phyloP scores from a whole-genome alignment of 176 grass and related monocot genomes.

The Cenchrus americanus region DNA sequence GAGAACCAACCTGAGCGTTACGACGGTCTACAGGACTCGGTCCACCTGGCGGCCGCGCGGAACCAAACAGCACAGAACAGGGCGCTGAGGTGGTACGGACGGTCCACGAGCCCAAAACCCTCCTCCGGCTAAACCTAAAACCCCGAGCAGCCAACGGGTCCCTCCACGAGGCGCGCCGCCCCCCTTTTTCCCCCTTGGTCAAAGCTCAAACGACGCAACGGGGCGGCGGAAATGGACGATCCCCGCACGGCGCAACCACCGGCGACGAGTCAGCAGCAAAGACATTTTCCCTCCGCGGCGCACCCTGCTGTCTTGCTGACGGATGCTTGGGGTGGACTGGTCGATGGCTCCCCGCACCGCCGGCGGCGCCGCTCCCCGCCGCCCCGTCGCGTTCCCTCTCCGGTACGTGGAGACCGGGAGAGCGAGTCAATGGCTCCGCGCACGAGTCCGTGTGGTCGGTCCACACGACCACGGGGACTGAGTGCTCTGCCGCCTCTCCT shows the following conservation, averaged over 20 bases:
- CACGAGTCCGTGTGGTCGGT: not conserved
- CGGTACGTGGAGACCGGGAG: too few relatives aligned
- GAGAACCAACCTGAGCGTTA: not conserved
- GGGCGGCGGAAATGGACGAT: not conserved
- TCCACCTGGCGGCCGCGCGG: not conserved
- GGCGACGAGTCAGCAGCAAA: not conserved
- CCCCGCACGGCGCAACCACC: not conserved
- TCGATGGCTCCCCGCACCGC: too few relatives aligned
- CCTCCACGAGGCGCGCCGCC: not conserved
- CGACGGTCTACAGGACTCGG: slow-evolving; percentile 5
- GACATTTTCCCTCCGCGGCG: not conserved
- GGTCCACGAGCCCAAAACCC: too few relatives aligned
- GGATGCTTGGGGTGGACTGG: too few relatives aligned
- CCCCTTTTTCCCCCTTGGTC: not conserved
- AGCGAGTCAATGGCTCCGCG: not conserved
- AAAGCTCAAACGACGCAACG: not conserved
- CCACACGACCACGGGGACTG: not conserved
- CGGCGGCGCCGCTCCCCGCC: not conserved
- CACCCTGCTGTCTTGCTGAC: not conserved
- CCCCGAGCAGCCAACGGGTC: not conserved
- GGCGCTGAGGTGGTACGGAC: too few relatives aligned
- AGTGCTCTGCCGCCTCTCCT: not conserved
- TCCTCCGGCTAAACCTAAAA: not conserved
- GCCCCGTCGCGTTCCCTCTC: not conserved
- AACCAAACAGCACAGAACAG: too few relatives aligned